Percentiles rank a stretch among this genome's conserved stretches.
phyloP scores from a whole-genome alignment of 805 yeast genomes.

The Lipomyces spencermartinsiae region DNA sequence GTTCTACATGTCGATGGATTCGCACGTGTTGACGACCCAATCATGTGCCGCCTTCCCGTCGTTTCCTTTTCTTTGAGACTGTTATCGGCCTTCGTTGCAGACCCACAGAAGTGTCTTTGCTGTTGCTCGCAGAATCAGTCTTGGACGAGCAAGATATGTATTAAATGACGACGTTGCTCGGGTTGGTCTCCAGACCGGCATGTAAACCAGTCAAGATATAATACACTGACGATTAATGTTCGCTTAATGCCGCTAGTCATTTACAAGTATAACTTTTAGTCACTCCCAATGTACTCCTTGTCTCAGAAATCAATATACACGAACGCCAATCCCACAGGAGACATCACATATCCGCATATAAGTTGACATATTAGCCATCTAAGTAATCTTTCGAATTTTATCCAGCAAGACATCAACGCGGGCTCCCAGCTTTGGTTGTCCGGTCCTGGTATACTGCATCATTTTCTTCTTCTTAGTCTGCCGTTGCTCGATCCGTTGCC shows the following conservation, averaged over 20 bases:
- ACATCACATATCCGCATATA: neutral
- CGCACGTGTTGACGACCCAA: neutral
- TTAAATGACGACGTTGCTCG: conserved; percentile 10
- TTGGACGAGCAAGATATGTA: neutral
- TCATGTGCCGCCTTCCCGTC: conserved; percentile 23
- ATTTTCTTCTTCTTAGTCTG: conserved; percentile 22
- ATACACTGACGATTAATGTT: neutral
- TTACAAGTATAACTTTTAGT: neutral
- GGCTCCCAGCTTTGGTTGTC: conserved; percentile 36
- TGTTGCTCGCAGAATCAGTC: conserved; percentile 5
- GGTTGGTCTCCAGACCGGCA: conserved; percentile 16
- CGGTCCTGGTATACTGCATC: conserved; percentile 28
- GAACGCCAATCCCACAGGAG: neutral
- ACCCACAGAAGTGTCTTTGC: conserved; percentile 1
- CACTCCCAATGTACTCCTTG: neutral
- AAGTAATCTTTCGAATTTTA: conserved; percentile 18
- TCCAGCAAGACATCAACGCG: conserved; percentile 32
- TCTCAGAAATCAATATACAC: neutral
- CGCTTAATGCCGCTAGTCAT: neutral
- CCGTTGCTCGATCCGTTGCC: conserved; percentile 22
- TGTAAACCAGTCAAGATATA: neutral
- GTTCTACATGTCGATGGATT: neutral
- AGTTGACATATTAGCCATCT: neutral
- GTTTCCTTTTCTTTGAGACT: conserved; percentile 14
- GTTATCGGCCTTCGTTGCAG: conserved; percentile 22